Conservation (phyloP, 1,139 yeast species). For the Lodderomyces margitis region DNA sequence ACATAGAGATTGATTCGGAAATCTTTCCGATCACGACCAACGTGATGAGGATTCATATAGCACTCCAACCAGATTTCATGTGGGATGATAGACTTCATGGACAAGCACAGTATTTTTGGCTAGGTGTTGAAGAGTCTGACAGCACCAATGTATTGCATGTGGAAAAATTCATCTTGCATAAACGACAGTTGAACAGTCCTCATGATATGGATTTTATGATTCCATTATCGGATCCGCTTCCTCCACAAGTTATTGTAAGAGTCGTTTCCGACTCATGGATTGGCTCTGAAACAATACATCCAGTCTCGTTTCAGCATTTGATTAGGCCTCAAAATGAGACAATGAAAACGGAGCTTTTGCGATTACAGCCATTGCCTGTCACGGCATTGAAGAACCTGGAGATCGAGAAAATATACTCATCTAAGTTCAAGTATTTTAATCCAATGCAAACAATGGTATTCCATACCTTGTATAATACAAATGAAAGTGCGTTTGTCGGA, state of each 20-base stretch:
- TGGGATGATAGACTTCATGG: conserved; percentile 90
- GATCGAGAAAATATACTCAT: conserved; percentile 64
- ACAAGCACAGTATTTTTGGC: conserved; percentile 84
- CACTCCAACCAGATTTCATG: conserved; percentile 68
- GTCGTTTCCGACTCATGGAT: conserved; percentile 86
- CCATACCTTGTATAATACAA: conserved; percentile 79
- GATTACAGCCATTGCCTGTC: conserved; percentile 83
- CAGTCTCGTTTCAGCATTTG: conserved; percentile 87
- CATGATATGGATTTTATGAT: conserved; percentile 91
- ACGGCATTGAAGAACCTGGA: conserved; percentile 70
- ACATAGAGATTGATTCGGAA: conserved; percentile 68
- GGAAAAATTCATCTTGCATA: conserved; percentile 71
- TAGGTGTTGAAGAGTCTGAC: conserved; percentile 84
- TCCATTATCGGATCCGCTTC: conserved; percentile 84
- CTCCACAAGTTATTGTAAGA: conserved; percentile 80
- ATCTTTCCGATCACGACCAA: conserved; percentile 88
- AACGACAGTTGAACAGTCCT: conserved; percentile 50
- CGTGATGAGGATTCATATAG: conserved; percentile 79
- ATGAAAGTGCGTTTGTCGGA: conserved; percentile 84
- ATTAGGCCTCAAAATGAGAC: conserved; percentile 88
- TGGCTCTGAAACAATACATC: conserved; percentile 74
- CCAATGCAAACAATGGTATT: conserved; percentile 99
- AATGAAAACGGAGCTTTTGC: conserved; percentile 72
- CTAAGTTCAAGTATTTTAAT: conserved; percentile 80
- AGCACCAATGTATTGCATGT: conserved; percentile 74